Evolutionary conservation across 2,329 filamentous ascomycete species (phyloP).

Genomic region (Fusarium sp.): DNA sequence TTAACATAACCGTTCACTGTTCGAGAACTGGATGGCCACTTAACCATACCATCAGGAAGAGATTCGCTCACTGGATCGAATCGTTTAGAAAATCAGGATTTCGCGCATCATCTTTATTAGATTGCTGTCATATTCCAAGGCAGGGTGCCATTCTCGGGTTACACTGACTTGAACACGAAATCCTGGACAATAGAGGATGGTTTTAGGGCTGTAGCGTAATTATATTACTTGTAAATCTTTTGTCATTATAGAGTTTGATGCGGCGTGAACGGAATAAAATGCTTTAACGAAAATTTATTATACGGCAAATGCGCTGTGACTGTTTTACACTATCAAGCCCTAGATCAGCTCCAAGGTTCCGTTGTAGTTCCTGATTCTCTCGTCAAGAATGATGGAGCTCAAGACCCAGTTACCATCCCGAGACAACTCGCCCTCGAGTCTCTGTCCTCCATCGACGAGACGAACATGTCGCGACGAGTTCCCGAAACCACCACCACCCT

Average conservation of each 20-base stretch:
- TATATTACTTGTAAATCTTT: not conserved
- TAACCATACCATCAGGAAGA: not conserved
- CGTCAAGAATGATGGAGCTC: slow-evolving; percentile 50
- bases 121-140: no score
- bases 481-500: slow-evolving; percentile 47
- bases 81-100: no score
- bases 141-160: no score
- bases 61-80: not conserved
- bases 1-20: no score
- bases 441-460: slow-evolving; percentile 52
- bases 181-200: not conserved
- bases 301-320: not conserved
- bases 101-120: no score
- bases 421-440: slow-evolving; percentile 50
- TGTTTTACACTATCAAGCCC: fast-evolving
- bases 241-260: no score
- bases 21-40: not conserved
- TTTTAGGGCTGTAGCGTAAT: not conserved
- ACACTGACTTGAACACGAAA: no score
- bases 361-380: slow-evolving; percentile 51
- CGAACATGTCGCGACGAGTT: slow-evolving; percentile 52
- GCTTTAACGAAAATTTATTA: not conserved
- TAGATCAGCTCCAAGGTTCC: slow-evolving; percentile 42
- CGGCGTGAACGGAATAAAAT: not conserved
- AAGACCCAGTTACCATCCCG: slow-evolving; percentile 49